Conservation (phyloP, 2,329 filamentous ascomycete species). For the Boeremia lycopersici region DNA sequence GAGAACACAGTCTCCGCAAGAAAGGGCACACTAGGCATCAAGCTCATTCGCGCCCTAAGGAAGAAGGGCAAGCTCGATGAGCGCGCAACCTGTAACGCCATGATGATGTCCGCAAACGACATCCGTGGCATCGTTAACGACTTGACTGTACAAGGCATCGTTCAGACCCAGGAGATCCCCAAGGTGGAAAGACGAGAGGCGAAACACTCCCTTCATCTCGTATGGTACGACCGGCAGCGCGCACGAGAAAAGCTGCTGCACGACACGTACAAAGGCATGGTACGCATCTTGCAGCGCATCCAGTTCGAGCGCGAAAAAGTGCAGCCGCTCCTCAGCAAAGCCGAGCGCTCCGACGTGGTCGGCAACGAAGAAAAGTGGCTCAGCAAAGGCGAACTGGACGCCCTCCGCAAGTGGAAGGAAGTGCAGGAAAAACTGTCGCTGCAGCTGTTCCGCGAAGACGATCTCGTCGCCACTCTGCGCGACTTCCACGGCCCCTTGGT, state of each 20-base stretch:
- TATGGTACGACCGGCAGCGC: constrained; percentile 83
- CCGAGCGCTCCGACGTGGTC: constrained; percentile 83
- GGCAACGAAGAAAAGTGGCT: constrained; percentile 83
- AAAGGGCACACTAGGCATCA: constrained; percentile 76
- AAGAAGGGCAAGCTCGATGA: constrained; percentile 95
- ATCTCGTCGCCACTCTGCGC: constrained; percentile 79
- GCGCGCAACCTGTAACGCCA: constrained; percentile 79
- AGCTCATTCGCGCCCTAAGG: constrained; percentile 82
- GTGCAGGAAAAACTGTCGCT: constrained; percentile 74
- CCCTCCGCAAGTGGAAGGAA: constrained; percentile 67
- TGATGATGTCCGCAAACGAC: constrained; percentile 83
- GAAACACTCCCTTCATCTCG: constrained; percentile 85
- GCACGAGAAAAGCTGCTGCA: constrained; percentile 74
- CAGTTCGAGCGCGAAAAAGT: constrained; percentile 75
- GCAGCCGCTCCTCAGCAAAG: constrained; percentile 76
- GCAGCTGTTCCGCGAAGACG: constrained; percentile 81
- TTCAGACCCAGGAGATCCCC: constrained; percentile 93
- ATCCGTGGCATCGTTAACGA: constrained; percentile 82
- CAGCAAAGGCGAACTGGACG: constrained; percentile 72
- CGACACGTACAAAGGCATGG: constrained; percentile 87
- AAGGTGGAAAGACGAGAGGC: constrained; percentile 83
- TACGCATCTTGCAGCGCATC: constrained; percentile 80
- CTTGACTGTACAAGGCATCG: constrained; percentile 84
- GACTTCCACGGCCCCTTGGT: constrained; percentile 58
- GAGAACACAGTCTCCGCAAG: constrained; percentile 80